Conservation (phyloP, 2,329 filamentous ascomycete genomes). For the Colletotrichum karsti region DNA sequence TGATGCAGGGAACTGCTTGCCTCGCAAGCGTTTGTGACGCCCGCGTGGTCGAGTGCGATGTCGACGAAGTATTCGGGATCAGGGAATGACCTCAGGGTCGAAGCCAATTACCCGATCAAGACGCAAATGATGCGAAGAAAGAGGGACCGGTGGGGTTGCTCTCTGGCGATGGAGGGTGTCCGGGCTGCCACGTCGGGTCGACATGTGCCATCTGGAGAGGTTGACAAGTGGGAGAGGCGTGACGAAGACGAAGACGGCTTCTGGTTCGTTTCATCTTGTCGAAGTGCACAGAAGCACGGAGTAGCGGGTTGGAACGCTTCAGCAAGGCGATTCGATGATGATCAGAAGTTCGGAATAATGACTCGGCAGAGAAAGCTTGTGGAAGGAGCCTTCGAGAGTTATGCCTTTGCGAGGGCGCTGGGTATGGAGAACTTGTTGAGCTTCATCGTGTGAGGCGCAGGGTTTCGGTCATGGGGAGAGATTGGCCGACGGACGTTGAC, state of each 20-base stretch:
- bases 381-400: not conserved
- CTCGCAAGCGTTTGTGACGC: not conserved
- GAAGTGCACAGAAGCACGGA: not conserved
- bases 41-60: not conserved
- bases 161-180: not conserved
- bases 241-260: not conserved
- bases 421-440: not conserved
- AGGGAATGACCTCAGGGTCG: not conserved
- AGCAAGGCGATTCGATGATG: not conserved
- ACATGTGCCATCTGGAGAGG: slow-evolving; percentile 14
- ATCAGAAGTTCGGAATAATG: not conserved
- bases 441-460: slow-evolving; percentile 9
- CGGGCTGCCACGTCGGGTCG: not conserved
- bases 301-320: too few species aligned
- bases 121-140: not conserved
- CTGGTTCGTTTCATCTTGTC: not conserved
- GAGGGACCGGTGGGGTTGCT: not conserved
- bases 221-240: not conserved
- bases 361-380: not conserved
- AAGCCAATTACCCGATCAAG: not conserved
- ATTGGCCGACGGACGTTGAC: not conserved
- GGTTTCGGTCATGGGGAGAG: slow-evolving; percentile 8
- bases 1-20: slow-evolving; percentile 4
- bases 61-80: not conserved
- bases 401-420: not conserved